Percentiles rank a stretch among this genome's conserved stretches.
Conservation (phyloP, 148 eudicot genomes). For the Heliosperma pusillum region DNA sequence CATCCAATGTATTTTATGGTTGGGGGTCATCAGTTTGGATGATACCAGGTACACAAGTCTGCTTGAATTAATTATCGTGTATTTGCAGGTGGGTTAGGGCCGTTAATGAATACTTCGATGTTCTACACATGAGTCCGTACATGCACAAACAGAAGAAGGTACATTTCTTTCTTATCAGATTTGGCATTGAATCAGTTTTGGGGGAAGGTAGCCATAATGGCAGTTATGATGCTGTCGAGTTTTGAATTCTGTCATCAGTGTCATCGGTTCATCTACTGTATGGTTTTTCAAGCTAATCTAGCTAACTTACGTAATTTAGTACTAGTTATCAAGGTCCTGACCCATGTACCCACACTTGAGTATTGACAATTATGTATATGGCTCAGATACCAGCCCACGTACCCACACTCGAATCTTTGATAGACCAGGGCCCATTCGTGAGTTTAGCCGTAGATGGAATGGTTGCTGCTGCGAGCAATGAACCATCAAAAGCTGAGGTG, state of each 20-base stretch:
- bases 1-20: neutral
- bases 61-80: slow-evolving; percentile 11
- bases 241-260: neutral
- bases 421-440: slow-evolving; percentile 72
- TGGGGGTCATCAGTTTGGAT: neutral
- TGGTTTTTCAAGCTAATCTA: neutral
- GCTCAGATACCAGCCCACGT: slow-evolving; percentile 29
- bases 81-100: slow-evolving; percentile 92
- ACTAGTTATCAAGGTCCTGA: neutral
- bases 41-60: neutral
- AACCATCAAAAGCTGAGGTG: slow-evolving; percentile 29
- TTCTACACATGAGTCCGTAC: slow-evolving; percentile 53
- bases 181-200: neutral
- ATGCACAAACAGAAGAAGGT: slow-evolving; percentile 70
- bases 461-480: slow-evolving; percentile 62
- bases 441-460: slow-evolving; percentile 60
- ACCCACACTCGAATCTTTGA: slow-evolving; percentile 42
- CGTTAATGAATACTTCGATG: slow-evolving; percentile 55
- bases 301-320: neutral
- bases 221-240: neutral
- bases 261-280: neutral
- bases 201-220: neutral
- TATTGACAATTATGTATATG: slow-evolving; percentile 6
- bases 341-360: neutral
- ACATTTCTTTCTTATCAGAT: slow-evolving; percentile 10